Conservation (phyloP, 495 filamentous ascomycete genomes). For the Daldinia concentrica region DNA sequence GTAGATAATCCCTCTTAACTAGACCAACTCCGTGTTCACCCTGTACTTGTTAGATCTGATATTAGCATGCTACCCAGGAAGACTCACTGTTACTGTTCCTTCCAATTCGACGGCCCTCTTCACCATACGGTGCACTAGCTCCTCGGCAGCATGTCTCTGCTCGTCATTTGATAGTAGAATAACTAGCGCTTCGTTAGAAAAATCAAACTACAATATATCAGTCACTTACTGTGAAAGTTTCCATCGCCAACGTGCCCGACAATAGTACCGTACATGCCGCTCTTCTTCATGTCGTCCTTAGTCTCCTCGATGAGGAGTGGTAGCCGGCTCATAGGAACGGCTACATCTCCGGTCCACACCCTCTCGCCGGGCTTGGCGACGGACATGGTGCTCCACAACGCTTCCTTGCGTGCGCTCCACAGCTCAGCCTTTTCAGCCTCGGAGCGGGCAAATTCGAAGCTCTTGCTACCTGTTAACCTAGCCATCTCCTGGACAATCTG, state of each 20-base stretch:
- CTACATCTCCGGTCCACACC: constrained; percentile 87
- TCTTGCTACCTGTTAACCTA: constrained; percentile 65
- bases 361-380: constrained; percentile 65
- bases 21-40: constrained; percentile 85
- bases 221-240: constrained; percentile 76
- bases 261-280: constrained; percentile 75
- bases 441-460: constrained; percentile 82
- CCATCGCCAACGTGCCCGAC: constrained; percentile 87
- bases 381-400: constrained; percentile 77
- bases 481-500: constrained; percentile 74
- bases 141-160: constrained; percentile 70
- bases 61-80: not conserved
- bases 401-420: constrained; percentile 89
- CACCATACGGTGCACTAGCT: constrained; percentile 83
- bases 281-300: constrained; percentile 72
- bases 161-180: constrained; percentile 77
- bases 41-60: constrained; percentile 35
- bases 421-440: constrained; percentile 76
- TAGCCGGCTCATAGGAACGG: constrained; percentile 77
- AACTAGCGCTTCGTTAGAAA: constrained; percentile 51
- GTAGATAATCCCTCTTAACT: constrained; percentile 82
- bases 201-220: not conserved
- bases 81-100: constrained; percentile 75
- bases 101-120: constrained; percentile 85
- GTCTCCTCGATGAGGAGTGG: constrained; percentile 82